These are phyloP conservation scores for Persicaria tinctoria DNA, from an alignment of 148 eudicot species.

Conservation along the genomic window DNA sequence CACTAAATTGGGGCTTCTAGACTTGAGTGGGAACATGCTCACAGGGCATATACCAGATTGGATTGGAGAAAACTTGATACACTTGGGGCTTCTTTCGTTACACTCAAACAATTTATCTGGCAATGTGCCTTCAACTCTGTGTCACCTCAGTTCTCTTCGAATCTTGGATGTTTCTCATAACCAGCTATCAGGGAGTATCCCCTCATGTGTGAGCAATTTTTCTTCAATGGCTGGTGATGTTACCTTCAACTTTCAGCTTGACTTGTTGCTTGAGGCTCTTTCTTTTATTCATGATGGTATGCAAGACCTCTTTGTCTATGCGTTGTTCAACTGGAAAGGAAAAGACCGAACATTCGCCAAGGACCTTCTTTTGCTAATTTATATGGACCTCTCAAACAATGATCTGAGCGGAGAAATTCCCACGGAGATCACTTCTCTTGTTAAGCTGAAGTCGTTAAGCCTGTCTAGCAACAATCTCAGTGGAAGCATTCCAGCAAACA, in stretches of 20 bases:
- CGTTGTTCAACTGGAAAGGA: constrained; percentile 13
- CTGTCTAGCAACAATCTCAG: constrained; percentile 34
- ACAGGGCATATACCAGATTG: constrained; percentile 22
- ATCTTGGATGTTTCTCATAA: constrained; percentile 29
- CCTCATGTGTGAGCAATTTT: constrained; percentile 27
- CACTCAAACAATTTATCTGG: constrained; percentile 22
- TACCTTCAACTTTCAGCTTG: constrained; percentile 9
- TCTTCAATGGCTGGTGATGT: constrained; percentile 3
- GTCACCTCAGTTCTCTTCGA: constrained; percentile 20
- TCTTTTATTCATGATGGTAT: not conserved
- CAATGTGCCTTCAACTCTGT: constrained; percentile 23
- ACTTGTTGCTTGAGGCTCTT: constrained; percentile 11
- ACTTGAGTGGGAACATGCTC: constrained; percentile 34
- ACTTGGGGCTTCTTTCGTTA: constrained; percentile 16
- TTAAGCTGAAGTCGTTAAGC: not conserved
- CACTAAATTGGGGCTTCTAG: constrained; percentile 13
- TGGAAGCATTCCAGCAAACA: constrained; percentile 16
- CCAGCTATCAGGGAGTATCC: constrained; percentile 29
- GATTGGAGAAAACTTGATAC: not conserved
- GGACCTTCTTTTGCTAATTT: no score
- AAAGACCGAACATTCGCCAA: no score
- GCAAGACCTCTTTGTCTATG: constrained; percentile 9
- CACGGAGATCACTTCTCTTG: no score
- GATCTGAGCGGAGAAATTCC: no score
- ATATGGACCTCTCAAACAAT: no score